These are phyloP conservation scores for Fusarium sp. DNA, from an alignment of 2,329 filamentous ascomycete genomes.

Conservation along the genomic window DNA sequence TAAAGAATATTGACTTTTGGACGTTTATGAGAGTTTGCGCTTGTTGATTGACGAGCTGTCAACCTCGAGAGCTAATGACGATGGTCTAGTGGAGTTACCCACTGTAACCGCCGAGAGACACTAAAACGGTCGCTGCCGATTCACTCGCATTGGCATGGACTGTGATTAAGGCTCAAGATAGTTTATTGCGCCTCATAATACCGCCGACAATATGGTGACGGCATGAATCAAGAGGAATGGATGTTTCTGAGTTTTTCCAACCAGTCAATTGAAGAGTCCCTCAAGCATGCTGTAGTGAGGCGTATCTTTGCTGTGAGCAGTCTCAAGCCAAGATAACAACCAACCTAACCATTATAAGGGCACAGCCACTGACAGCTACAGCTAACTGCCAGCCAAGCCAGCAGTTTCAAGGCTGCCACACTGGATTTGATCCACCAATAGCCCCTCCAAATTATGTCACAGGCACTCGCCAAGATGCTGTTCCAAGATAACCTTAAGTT, in stretches of 20 bases:
- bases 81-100: background rate
- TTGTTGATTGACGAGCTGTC: background rate
- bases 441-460: background rate
- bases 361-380: background rate
- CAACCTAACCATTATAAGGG: too few species aligned
- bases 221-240: too few species aligned
- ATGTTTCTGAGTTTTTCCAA: too few species aligned
- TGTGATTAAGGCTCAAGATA: background rate
- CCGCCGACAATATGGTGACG: too few species aligned
- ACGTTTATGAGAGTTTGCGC: background rate
- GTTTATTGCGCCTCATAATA: too few species aligned
- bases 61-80: background rate
- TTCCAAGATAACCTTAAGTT: slow-evolving; percentile 17
- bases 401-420: background rate
- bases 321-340: background rate
- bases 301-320: background rate
- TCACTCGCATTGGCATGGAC: background rate
- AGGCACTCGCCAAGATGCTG: background rate
- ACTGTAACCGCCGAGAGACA: background rate
- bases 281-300: too few species aligned
- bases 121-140: background rate
- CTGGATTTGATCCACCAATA: slow-evolving; percentile 2
- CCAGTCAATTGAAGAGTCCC: too few species aligned
- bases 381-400: background rate
- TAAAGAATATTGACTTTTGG: background rate